These are phyloP conservation scores for Epicoccum sorghinum DNA, from an alignment of 2,329 filamentous ascomycete genomes.

Conservation along the genomic window DNA sequence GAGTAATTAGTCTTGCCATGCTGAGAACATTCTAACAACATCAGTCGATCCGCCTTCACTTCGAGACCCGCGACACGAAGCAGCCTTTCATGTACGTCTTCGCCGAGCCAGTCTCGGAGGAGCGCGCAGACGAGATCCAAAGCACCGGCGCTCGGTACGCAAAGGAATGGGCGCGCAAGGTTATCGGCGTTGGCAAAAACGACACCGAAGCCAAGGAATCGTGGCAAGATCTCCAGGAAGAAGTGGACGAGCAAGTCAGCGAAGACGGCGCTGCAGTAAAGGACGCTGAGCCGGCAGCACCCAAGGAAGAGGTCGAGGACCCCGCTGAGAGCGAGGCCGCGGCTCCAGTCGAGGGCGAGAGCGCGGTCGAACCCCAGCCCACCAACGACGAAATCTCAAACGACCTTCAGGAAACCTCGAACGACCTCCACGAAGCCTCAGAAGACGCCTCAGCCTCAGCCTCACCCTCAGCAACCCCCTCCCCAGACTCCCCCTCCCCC, in stretches of 20 bases:
- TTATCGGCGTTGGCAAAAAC: slow-evolving; percentile 55
- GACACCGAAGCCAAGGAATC: slow-evolving; percentile 37
- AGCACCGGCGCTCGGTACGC: slow-evolving; percentile 67
- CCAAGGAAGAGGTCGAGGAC: neutral
- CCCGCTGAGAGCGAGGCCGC: neutral
- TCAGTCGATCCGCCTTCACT: slow-evolving; percentile 75
- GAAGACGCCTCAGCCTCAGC: neutral
- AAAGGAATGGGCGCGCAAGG: slow-evolving; percentile 69
- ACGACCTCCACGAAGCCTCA: neutral
- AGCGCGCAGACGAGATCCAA: slow-evolving; percentile 77
- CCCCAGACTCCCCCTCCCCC: neutral
- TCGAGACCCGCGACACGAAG: slow-evolving; percentile 72
- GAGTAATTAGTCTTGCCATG: slow-evolving; percentile 12
- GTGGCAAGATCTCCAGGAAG: slow-evolving; percentile 41
- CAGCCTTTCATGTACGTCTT: slow-evolving; percentile 85
- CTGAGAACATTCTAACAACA: slow-evolving; percentile 13
- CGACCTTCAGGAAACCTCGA: neutral
- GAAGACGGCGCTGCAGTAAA: slow-evolving; percentile 25
- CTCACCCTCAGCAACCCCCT: neutral
- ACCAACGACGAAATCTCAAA: neutral
- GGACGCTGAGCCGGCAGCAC: slow-evolving; percentile 1
- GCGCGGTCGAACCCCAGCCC: slow-evolving; percentile 1
- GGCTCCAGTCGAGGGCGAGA: neutral
- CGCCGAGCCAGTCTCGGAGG: slow-evolving; percentile 78
- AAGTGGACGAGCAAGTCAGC: slow-evolving; percentile 41